Conservation (phyloP, 768 basidiomycete genomes). For the Agaricus blazei region DNA sequence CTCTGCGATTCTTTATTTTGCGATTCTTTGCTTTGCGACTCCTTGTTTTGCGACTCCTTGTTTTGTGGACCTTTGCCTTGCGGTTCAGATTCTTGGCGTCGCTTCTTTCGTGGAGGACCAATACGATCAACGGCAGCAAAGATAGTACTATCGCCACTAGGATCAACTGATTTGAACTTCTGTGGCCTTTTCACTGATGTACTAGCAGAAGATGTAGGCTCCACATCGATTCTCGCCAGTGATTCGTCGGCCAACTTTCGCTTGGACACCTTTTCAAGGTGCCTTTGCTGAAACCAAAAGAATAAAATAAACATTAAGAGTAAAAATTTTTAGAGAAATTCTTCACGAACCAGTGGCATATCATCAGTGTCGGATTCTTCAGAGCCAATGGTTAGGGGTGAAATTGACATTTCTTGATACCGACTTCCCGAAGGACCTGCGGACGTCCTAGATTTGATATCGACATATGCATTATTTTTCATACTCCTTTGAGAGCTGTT, state of each 20-base stretch:
- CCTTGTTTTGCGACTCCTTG: neutral
- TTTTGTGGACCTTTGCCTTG: neutral
- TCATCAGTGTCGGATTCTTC: neutral
- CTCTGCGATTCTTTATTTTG: neutral
- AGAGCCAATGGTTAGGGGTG: neutral
- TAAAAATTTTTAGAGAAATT: neutral
- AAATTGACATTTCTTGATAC: neutral
- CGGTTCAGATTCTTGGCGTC: neutral
- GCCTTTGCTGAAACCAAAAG: too few species aligned
- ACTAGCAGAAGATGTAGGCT: neutral
- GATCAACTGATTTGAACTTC: neutral
- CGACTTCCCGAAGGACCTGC: neutral
- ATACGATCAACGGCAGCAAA: neutral
- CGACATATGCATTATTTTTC: slow-evolving; percentile 5
- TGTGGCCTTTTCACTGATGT: neutral
- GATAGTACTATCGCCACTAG: neutral
- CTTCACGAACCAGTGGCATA: neutral
- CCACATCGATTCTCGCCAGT: too few species aligned
- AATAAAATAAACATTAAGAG: too few species aligned
- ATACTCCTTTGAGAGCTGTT: neutral
- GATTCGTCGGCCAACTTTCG: too few species aligned
- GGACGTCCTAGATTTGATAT: neutral
- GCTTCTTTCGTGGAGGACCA: slow-evolving; percentile 2
- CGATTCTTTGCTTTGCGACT: neutral
- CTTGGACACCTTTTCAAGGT: too few species aligned